These are phyloP conservation scores for Sordariomycetes sp. DNA, from an alignment of 2,329 filamentous ascomycete genomes.

Conservation along the genomic window DNA sequence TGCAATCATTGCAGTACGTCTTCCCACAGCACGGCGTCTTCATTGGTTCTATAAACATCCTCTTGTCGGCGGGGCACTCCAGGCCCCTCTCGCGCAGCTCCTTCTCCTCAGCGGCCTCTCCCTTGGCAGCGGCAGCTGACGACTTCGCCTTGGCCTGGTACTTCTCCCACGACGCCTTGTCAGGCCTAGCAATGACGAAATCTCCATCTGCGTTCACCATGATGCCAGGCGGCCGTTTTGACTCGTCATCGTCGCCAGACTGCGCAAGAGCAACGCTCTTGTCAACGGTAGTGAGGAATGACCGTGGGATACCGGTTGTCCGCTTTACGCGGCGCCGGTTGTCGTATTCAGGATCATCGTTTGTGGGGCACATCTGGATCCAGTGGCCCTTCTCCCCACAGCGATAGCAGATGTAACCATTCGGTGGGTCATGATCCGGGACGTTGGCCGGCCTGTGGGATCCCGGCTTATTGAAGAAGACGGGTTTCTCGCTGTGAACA, in stretches of 20 bases:
- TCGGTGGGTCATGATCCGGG: conserved; percentile 84
- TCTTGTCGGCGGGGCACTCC: conserved; percentile 92
- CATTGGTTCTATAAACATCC: conserved; percentile 96
- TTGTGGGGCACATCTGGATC: conserved; percentile 98
- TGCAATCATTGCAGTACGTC: conserved; percentile 99
- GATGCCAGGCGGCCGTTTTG: conserved; percentile 72
- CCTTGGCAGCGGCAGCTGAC: conserved; percentile 62
- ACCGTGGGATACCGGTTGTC: conserved; percentile 91
- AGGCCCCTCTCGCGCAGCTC: conserved; percentile 79
- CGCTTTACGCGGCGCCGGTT: conserved; percentile 87
- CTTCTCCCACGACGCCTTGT: conserved; percentile 92
- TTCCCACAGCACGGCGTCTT: conserved; percentile 97
- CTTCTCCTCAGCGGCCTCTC: conserved; percentile 64
- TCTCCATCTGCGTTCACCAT: conserved; percentile 98
- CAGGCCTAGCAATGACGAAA: conserved; percentile 90
- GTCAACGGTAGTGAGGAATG: conserved; percentile 89
- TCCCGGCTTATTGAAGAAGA: conserved; percentile 38
- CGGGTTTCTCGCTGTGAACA: conserved; percentile 41
- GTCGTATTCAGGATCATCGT: conserved; percentile 93
- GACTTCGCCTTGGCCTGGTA: conserved; percentile 91
- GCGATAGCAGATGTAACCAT: conserved; percentile 90
- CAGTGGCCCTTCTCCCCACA: conserved; percentile 98
- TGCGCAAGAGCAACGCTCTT: conserved; percentile 67
- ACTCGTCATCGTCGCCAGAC: conserved; percentile 63
- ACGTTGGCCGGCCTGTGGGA: conserved; percentile 60